Base-by-base conservation (phyloP, 305 asterid species). In the Caryopteris hybrid region DNA sequence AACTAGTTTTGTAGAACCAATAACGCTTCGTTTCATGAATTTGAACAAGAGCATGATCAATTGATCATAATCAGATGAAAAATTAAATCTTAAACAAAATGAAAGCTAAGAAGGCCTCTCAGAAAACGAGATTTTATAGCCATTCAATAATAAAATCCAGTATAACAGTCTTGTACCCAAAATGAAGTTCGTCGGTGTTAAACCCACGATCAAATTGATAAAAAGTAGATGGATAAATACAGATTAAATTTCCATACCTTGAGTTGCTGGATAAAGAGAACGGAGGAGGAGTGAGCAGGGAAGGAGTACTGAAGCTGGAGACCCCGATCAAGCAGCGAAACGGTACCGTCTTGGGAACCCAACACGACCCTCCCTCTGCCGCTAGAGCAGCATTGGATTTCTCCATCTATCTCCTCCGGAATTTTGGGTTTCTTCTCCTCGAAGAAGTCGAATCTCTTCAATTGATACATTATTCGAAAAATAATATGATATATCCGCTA, bases 381-480 rank as follows among this genome's bases (percentile, higher is more conserved):
- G 74, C 95, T 85, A 64, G 96, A 86, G 73, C 95, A 85, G 61
- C 96, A 89, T 31, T 76, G 73, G 68, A 94, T 89, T 78, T 69
- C 77, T 45, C 89, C 90, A 2, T 73, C 78, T 46, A 94, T 75
- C 51, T 89, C 93, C 14, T 84, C 89, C 0, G 95, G 80, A 45
- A 84, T 74, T 54, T 72, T 52, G 79, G 79, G 60, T 65, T 82
- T 87, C 81, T 91, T 94, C 82, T 90, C 96, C 79, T 94, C 98
- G 72, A 94, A 94, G 76, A 94, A 91, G 8, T 91, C 97, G 79
- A 94, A 94, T 85, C 91, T 94, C 70, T 97, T 84, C 99, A 96
- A 91, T 53, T 91, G 99, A 78, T 91, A 94, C 99, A 94, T 91
- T 55, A 29, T 70, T 33, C 50, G 14, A 47, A 52, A 4, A 5